These are phyloP conservation scores for Solanum appendiculatum DNA, from an alignment of 257 asterid genomes.

Conservation along the genomic window DNA sequence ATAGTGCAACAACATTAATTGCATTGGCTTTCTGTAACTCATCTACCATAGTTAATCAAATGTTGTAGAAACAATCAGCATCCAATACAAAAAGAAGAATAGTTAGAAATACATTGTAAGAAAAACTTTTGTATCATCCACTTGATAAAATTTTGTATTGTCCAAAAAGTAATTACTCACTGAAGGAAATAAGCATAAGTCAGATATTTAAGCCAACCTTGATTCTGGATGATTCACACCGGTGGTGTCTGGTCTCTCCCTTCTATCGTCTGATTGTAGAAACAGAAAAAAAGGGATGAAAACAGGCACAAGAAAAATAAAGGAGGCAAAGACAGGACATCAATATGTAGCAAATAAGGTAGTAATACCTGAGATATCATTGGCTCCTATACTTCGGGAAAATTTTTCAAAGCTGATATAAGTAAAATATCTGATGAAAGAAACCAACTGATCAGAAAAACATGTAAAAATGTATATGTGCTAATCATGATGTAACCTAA, in stretches of 20 bases:
- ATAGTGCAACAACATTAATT: background rate
- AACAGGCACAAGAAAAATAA: background rate
- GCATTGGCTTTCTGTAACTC: background rate
- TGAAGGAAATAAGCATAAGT: background rate
- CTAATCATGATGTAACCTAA: background rate
- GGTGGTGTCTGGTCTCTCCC: conserved; percentile 11
- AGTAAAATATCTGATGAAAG: conserved; percentile 56
- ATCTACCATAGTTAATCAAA: background rate
- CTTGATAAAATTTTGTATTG: background rate
- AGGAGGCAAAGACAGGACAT: background rate
- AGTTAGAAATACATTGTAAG: background rate
- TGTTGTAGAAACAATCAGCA: background rate
- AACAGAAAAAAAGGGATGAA: background rate
- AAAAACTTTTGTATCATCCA: background rate
- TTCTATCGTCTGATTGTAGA: conserved; percentile 26
- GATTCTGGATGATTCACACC: conserved; percentile 20
- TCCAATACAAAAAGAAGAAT: background rate
- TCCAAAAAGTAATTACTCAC: background rate
- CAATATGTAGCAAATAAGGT: background rate
- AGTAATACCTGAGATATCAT: conserved; percentile 25
- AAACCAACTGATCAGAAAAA: background rate
- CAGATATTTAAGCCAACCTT: conserved; percentile 30
- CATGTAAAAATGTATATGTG: background rate
- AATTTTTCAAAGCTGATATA: conserved; percentile 67
- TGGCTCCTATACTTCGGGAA: conserved; percentile 43